phyloP scores from a whole-genome alignment of 495 filamentous ascomycete species.

The Choiromyces venosus region DNA sequence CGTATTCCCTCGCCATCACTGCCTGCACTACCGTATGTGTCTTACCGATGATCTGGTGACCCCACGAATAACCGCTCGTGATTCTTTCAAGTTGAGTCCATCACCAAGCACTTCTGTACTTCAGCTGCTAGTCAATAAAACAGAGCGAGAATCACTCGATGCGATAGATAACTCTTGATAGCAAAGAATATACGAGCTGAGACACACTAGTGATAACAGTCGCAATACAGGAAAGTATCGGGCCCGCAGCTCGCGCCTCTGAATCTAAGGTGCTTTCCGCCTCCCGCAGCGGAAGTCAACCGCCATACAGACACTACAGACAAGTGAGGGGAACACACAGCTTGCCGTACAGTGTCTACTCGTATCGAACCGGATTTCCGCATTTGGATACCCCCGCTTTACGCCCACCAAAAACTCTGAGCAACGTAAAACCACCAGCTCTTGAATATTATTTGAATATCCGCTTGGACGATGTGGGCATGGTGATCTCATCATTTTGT shows the following conservation, averaged over 20 bases:
- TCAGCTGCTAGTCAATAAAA: neutral
- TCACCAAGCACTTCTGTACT: neutral
- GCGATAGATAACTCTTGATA: neutral
- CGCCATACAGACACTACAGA: neutral
- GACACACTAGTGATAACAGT: neutral
- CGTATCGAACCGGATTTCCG: neutral
- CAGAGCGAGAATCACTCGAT: neutral
- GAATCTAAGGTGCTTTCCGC: neutral
- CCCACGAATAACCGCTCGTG: neutral
- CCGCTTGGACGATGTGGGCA: neutral
- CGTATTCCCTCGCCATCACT: neutral
- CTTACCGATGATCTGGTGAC: neutral
- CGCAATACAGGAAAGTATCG: neutral
- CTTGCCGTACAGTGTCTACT: no score
- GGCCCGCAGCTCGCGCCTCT: neutral
- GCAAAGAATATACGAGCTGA: neutral
- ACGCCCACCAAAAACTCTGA: neutral
- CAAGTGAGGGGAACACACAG: neutral
- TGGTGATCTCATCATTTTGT: constrained; percentile 1
- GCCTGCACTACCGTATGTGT: neutral
- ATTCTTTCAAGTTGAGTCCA: neutral
- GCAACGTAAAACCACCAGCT: neutral
- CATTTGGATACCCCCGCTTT: neutral
- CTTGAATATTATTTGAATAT: neutral
- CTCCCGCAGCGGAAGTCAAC: neutral